phyloP scores from a whole-genome alignment of 768 basidiomycete genomes.

The Tylopilus subfusipes region DNA sequence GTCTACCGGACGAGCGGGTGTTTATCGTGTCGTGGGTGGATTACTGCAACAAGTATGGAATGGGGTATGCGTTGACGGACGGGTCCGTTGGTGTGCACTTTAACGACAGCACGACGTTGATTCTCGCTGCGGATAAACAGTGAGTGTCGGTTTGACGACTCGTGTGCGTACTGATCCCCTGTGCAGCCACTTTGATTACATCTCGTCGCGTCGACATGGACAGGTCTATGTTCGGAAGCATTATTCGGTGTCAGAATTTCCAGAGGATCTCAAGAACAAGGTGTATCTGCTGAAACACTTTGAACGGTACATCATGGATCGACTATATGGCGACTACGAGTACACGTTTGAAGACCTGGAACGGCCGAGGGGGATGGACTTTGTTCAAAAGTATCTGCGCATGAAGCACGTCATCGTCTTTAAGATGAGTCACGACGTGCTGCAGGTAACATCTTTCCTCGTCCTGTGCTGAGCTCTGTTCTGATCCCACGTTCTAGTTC shows the following conservation, averaged over 20 bases:
- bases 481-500: slow-evolving; percentile 55
- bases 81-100: slow-evolving; percentile 94
- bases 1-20: slow-evolving; percentile 64
- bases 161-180: background rate
- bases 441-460: slow-evolving; percentile 63
- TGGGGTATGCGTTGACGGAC: slow-evolving; percentile 96
- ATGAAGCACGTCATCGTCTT: slow-evolving; percentile 98
- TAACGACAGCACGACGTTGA: slow-evolving; percentile 88
- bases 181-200: slow-evolving; percentile 77
- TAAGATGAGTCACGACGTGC: slow-evolving; percentile 89
- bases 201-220: slow-evolving; percentile 65
- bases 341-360: slow-evolving; percentile 73
- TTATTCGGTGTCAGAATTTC: slow-evolving; percentile 64
- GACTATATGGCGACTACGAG: slow-evolving; percentile 78
- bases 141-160: slow-evolving; percentile 37
- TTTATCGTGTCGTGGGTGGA: slow-evolving; percentile 99
- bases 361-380: slow-evolving; percentile 83
- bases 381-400: slow-evolving; percentile 90
- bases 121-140: slow-evolving; percentile 85
- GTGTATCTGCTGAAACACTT: slow-evolving; percentile 92
- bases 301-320: slow-evolving; percentile 90
- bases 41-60: slow-evolving; percentile 99
- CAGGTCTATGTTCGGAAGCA: slow-evolving; percentile 69
- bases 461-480: background rate
- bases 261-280: slow-evolving; percentile 84